A percentile compares a stretch with the other conserved stretches of the same genome.
phyloP scores from a whole-genome alignment of 2,329 filamentous ascomycete genomes.

The Metarhizium album region DNA sequence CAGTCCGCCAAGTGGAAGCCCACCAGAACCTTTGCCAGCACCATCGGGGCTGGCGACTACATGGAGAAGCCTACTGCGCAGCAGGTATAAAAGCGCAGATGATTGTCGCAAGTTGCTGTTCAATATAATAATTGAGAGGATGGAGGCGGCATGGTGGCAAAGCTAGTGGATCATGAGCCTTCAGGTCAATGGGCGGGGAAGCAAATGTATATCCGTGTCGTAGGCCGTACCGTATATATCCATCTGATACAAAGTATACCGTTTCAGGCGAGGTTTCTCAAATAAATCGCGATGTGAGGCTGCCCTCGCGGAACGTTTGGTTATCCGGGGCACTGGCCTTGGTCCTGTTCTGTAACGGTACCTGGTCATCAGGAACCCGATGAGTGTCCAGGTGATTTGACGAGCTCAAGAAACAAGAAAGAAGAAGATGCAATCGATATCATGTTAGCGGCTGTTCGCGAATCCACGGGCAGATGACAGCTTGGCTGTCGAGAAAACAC shows the following conservation, averaged over 20 bases:
- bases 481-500: too few relatives aligned
- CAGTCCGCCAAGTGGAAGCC: slow-evolving; percentile 70
- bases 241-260: not conserved
- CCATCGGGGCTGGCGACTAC: slow-evolving; percentile 18
- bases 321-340: too few relatives aligned
- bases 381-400: too few relatives aligned
- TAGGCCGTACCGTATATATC: not conserved
- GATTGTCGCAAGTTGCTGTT: not conserved
- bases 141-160: not conserved
- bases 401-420: too few relatives aligned
- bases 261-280: slow-evolving; percentile 6
- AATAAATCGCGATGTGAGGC: not conserved
- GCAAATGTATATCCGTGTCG: not conserved
- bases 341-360: too few relatives aligned
- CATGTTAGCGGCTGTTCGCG: too few relatives aligned
- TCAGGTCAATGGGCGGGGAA: not conserved
- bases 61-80: slow-evolving; percentile 18
- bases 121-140: not conserved
- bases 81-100: slow-evolving; percentile 2
- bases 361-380: too few relatives aligned
- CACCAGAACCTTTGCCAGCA: slow-evolving; percentile 54
- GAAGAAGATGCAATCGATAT: too few relatives aligned
- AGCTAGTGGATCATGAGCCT: not conserved
- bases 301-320: not conserved
- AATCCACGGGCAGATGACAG: too few relatives aligned